phyloP scores from a whole-genome alignment of 225 moss, liverwort and hornwort genomes.

The Pleurozium schreberi region DNA sequence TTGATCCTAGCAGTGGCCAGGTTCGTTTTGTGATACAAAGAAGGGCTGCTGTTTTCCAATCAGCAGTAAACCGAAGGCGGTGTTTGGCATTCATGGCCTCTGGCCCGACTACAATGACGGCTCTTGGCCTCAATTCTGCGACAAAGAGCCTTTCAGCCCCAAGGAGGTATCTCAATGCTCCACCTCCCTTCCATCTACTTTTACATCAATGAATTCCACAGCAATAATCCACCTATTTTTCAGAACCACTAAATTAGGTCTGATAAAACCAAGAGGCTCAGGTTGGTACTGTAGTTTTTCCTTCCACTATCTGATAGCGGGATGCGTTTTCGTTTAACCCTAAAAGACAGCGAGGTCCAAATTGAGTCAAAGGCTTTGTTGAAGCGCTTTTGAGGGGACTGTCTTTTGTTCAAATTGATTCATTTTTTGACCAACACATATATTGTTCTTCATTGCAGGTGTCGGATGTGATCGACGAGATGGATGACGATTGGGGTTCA shows the following conservation, averaged over 20 bases:
- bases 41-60: slow-evolving; percentile 29
- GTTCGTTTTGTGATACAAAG: slow-evolving; percentile 36
- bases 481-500: slow-evolving; percentile 70
- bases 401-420: not conserved
- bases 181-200: not conserved
- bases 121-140: slow-evolving; percentile 33
- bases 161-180: slow-evolving; percentile 11
- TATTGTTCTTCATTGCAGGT: not conserved
- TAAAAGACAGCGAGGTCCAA: too few relatives aligned
- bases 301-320: not conserved
- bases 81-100: slow-evolving; percentile 40
- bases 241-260: not conserved
- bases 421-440: not conserved
- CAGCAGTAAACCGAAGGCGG: slow-evolving; percentile 20
- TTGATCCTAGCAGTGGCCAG: slow-evolving; percentile 38
- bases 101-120: slow-evolving; percentile 44
- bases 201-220: not conserved
- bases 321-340: not conserved
- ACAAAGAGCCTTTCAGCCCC: slow-evolving; percentile 19
- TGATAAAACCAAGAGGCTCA: not conserved
- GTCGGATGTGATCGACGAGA: not conserved
- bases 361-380: not conserved
- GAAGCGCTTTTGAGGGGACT: not conserved
- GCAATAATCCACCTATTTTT: not conserved
- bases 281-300: not conserved